A percentile compares a stretch with the other conserved stretches of the same genome.
These are phyloP conservation scores for Boletus mariae DNA, from an alignment of 1,284 basidiomycete species.

Conservation along the genomic window DNA sequence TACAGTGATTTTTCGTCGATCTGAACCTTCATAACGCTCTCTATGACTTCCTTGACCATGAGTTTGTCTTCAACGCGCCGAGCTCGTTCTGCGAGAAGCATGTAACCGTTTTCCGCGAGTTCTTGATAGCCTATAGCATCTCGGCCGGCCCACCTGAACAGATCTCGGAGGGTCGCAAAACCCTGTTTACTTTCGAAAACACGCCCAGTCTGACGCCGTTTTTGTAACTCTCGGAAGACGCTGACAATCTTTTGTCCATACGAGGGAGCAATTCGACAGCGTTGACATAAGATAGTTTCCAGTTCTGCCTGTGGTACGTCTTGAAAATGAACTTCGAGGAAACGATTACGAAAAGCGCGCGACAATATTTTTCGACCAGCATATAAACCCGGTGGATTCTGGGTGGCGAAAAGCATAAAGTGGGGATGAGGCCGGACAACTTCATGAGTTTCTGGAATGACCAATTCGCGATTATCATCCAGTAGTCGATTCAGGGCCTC, in stretches of 20 bases:
- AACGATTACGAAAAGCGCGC: conserved; percentile 96
- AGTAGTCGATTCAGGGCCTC: conserved; percentile 96
- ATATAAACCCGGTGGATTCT: conserved; percentile 98
- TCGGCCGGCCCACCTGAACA: conserved; percentile 96
- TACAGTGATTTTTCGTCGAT: conserved; percentile 77
- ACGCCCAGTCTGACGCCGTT: conserved; percentile 83
- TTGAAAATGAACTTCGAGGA: conserved; percentile 97
- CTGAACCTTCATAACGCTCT: conserved; percentile 84
- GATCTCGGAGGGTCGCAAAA: conserved; percentile 94
- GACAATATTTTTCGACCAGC: conserved; percentile 95
- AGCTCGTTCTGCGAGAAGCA: conserved; percentile 93
- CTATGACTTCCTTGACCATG: conserved; percentile 91
- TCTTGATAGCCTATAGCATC: conserved; percentile 89
- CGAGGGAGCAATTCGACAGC: conserved; percentile 88
- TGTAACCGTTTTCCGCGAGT: conserved; percentile 95
- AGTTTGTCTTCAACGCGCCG: conserved; percentile 82
- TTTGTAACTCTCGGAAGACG: conserved; percentile 93
- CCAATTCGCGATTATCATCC: conserved; percentile 96
- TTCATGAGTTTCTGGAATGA: conserved; percentile 96
- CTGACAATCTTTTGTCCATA: conserved; percentile 89
- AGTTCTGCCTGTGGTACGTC: conserved; percentile 95
- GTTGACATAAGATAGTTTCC: conserved; percentile 87
- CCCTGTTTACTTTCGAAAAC: conserved; percentile 98
- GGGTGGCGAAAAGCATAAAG: conserved; percentile 98
- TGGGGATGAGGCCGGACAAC: conserved; percentile 91